phyloP scores from a whole-genome alignment of 495 filamentous ascomycete species.

The Annulohypoxylon moriforme region DNA sequence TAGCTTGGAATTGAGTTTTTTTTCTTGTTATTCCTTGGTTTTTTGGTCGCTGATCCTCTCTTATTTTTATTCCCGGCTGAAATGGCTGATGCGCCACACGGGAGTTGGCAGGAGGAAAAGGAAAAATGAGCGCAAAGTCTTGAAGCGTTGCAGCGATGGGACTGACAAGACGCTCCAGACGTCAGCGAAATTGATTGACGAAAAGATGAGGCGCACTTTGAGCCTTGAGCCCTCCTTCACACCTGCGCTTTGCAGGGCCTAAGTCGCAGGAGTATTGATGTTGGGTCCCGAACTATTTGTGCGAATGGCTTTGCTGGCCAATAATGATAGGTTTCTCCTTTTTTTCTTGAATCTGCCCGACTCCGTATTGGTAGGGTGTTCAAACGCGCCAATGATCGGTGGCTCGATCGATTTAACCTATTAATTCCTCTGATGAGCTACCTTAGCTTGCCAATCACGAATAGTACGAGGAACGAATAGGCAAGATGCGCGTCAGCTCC shows the following conservation, averaged over 20 bases:
- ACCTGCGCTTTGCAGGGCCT: slow-evolving; percentile 33
- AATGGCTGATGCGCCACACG: slow-evolving; percentile 46
- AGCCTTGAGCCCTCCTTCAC: slow-evolving; percentile 33
- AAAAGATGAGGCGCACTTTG: slow-evolving; percentile 40
- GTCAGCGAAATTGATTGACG: slow-evolving; percentile 42
- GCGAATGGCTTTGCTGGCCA: slow-evolving; percentile 31
- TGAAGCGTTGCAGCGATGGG: slow-evolving; percentile 41
- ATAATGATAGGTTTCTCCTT: slow-evolving; percentile 30
- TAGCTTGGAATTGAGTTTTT: slow-evolving; percentile 35
- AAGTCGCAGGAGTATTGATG: slow-evolving; percentile 42
- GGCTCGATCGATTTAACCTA: slow-evolving; percentile 44
- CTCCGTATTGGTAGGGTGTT: slow-evolving; percentile 40
- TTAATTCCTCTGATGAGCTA: slow-evolving; percentile 38
- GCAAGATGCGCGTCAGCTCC: slow-evolving; percentile 38
- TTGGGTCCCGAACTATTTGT: slow-evolving; percentile 46
- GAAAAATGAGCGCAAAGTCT: slow-evolving; percentile 27
- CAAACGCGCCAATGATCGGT: slow-evolving; percentile 45
- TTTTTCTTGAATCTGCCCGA: slow-evolving; percentile 41
- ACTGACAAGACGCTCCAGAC: slow-evolving; percentile 43
- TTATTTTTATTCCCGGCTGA: slow-evolving; percentile 47
- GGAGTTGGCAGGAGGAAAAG: slow-evolving; percentile 38
- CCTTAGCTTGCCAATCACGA: slow-evolving; percentile 44
- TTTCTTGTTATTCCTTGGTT: slow-evolving; percentile 21
- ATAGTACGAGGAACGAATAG: slow-evolving; percentile 33
- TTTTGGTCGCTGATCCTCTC: slow-evolving; percentile 35